Evolutionary conservation across 1,284 basidiomycete genomes (phyloP).

Genomic region (Ceratobasidium sp.): DNA sequence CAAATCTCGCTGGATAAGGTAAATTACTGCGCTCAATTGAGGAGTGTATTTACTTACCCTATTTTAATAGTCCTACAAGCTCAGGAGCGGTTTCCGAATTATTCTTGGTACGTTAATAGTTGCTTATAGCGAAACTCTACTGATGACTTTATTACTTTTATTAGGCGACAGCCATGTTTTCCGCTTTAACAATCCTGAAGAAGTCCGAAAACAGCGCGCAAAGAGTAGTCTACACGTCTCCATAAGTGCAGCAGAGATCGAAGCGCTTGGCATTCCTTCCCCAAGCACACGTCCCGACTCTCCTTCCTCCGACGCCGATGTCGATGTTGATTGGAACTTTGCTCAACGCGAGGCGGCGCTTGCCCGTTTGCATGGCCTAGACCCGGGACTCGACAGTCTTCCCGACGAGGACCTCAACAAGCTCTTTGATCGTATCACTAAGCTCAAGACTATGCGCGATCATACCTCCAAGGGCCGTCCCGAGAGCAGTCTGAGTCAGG

Average conservation of each 20-base stretch:
- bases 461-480: constrained; percentile 70
- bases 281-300: constrained; percentile 73
- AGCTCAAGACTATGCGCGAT: constrained; percentile 89
- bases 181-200: constrained; percentile 95
- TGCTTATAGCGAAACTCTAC: not conserved
- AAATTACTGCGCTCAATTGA: constrained; percentile 54
- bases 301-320: constrained; percentile 74
- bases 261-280: constrained; percentile 56
- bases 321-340: constrained; percentile 92
- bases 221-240: constrained; percentile 76
- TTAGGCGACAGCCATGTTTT: constrained; percentile 97
- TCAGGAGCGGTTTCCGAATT: constrained; percentile 93
- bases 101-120: constrained; percentile 77
- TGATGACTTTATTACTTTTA: not conserved
- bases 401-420: constrained; percentile 94
- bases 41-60: constrained; percentile 48
- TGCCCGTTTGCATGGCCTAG: constrained; percentile 78
- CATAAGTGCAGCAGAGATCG: constrained; percentile 73
- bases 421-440: constrained; percentile 91
- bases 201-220: constrained; percentile 87
- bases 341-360: constrained; percentile 92
- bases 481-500: constrained; percentile 70
- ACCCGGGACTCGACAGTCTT: constrained; percentile 88
- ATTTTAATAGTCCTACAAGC: constrained; percentile 73
- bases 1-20: constrained; percentile 82